phyloP scores from a whole-genome alignment of 306 rosid species.

The Rubus parviflorus region DNA sequence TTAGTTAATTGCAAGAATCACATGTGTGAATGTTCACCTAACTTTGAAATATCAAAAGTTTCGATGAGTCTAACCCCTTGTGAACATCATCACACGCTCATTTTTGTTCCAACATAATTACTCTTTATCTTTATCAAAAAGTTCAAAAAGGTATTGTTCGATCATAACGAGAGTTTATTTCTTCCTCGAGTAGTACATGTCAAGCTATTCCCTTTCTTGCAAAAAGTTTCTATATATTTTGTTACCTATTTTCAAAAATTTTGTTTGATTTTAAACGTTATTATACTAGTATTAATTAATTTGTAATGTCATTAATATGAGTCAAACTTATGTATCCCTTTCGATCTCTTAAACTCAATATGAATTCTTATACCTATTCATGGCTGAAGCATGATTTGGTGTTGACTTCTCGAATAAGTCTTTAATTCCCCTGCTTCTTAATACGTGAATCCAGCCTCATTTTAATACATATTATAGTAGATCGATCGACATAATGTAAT shows the following conservation, averaged over 20 bases:
- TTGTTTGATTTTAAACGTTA: too few relatives aligned
- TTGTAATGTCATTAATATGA: too few relatives aligned
- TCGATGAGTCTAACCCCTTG: neutral
- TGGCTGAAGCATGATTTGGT: neutral
- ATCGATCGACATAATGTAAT: neutral
- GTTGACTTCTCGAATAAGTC: neutral
- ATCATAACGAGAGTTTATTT: neutral
- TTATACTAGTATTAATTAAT: too few relatives aligned
- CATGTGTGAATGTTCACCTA: too few relatives aligned
- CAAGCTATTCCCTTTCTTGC: neutral
- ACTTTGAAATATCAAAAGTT: neutral
- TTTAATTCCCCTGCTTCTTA: too few relatives aligned
- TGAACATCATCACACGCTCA: neutral
- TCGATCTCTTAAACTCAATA: neutral
- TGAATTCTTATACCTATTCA: neutral
- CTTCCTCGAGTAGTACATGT: neutral
- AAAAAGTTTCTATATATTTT: neutral
- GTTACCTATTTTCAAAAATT: too few relatives aligned
- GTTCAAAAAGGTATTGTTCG: neutral
- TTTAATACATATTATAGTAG: too few relatives aligned
- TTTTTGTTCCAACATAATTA: neutral
- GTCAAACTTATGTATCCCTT: too few relatives aligned
- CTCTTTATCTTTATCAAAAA: neutral
- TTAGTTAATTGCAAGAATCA: too few relatives aligned
- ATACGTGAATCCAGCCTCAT: too few relatives aligned